Evolutionary conservation across 495 filamentous ascomycete species (phyloP).

Genomic region (Neurospora tetrasperma): DNA sequence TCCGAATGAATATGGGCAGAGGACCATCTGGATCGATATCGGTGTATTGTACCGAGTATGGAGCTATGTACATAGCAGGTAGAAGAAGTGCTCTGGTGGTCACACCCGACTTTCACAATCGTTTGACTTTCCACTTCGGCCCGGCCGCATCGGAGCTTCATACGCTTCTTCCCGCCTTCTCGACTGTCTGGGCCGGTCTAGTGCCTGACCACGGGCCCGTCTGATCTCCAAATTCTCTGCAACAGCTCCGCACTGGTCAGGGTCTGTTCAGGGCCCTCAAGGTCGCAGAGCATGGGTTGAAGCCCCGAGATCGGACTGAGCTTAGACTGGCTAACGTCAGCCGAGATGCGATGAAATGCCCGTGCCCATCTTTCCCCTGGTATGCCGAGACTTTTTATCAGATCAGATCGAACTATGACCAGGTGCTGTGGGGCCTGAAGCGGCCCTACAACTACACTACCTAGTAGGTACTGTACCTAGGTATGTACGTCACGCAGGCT

Average conservation of each 20-base stretch:
- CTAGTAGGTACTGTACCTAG: no score
- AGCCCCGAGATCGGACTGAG: background rate
- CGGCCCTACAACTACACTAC: background rate
- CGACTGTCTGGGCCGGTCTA: background rate
- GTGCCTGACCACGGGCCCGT: background rate
- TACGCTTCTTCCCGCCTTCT: background rate
- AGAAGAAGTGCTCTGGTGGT: background rate
- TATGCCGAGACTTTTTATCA: background rate
- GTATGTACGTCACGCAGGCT: no score
- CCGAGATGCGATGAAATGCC: background rate
- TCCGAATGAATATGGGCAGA: background rate
- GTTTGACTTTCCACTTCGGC: background rate
- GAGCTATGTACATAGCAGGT: background rate
- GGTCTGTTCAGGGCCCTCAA: background rate
- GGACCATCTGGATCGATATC: background rate
- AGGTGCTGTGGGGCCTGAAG: background rate
- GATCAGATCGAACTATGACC: background rate
- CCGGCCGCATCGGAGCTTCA: background rate
- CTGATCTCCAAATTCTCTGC: background rate
- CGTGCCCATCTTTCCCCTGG: background rate
- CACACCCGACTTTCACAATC: background rate
- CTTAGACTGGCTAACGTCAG: background rate
- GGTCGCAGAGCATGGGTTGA: background rate
- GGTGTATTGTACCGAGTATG: background rate
- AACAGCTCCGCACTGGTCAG: background rate